A percentile compares a stretch with the other conserved stretches of the same genome.
These are phyloP conservation scores for Harrya chromipes DNA, from an alignment of 768 basidiomycete genomes.

Conservation along the genomic window DNA sequence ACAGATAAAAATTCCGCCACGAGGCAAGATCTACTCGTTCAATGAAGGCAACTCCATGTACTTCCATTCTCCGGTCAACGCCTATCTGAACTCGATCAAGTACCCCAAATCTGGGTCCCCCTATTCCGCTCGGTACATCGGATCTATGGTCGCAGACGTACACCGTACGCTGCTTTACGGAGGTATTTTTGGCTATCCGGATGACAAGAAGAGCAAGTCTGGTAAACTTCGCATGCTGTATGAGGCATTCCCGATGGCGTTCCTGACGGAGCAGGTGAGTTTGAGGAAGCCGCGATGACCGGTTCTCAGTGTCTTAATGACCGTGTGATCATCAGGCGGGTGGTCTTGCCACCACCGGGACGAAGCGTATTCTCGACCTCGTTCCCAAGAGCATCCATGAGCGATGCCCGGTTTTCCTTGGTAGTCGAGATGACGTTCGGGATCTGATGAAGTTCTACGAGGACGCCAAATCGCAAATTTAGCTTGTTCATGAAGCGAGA, in stretches of 20 bases:
- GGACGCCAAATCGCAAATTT: conserved; percentile 20
- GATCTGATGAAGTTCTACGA: conserved; percentile 87
- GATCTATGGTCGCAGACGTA: conserved; percentile 99
- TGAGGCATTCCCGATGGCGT: conserved; percentile 98
- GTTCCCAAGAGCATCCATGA: conserved; percentile 85
- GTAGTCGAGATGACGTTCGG: conserved; percentile 88
- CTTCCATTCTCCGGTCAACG: conserved; percentile 77
- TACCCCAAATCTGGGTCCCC: conserved; percentile 75
- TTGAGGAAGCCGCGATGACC: not conserved
- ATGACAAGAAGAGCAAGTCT: conserved; percentile 95
- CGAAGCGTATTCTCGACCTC: conserved; percentile 90
- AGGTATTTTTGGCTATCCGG: conserved; percentile 97
- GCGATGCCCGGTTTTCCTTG: conserved; percentile 90
- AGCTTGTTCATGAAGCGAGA: not conserved
- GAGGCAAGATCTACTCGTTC: conserved; percentile 99
- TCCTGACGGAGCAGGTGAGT: conserved; percentile 84
- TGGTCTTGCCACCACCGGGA: conserved; percentile 94
- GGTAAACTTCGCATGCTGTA: conserved; percentile 95
- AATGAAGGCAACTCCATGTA: conserved; percentile 98
- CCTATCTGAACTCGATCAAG: conserved; percentile 90
- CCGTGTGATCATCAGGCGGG: conserved; percentile 68
- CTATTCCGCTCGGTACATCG: conserved; percentile 91
- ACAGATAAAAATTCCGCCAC: conserved; percentile 86
- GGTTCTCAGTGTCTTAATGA: not conserved
- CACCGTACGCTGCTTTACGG: conserved; percentile 96